Evolutionary conservation across 2,329 filamentous ascomycete species (phyloP).

Genomic region (Knufia petricola): DNA sequence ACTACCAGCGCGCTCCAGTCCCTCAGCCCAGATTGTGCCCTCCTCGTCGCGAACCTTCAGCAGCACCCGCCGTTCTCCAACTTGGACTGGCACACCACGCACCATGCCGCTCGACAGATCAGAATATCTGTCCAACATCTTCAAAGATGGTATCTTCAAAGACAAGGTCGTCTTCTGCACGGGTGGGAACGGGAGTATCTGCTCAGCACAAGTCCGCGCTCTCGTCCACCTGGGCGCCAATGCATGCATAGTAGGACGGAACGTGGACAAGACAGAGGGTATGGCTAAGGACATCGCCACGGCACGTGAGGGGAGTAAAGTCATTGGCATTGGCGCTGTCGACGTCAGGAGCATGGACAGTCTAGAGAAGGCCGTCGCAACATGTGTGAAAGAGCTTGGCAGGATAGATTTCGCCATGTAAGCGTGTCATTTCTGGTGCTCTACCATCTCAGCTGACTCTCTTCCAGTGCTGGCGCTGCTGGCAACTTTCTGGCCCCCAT

Average conservation of each 20-base stretch:
- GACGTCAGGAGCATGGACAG: slow-evolving; percentile 65
- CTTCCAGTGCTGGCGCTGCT: slow-evolving; percentile 73
- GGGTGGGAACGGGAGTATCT: slow-evolving; percentile 86
- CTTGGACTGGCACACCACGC: slow-evolving; percentile 9
- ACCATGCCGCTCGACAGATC: slow-evolving; percentile 61
- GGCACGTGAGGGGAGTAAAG: slow-evolving; percentile 66
- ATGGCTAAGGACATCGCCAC: slow-evolving; percentile 75
- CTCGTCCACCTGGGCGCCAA: slow-evolving; percentile 85
- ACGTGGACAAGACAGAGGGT: slow-evolving; percentile 72
- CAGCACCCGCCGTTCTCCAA: neutral
- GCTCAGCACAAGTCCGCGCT: slow-evolving; percentile 85
- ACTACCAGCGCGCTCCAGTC: neutral
- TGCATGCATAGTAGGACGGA: slow-evolving; percentile 88
- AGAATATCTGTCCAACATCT: slow-evolving; percentile 71
- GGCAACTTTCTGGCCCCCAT: slow-evolving; percentile 92
- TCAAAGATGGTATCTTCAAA: slow-evolving; percentile 78
- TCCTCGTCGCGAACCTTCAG: neutral
- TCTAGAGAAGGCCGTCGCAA: slow-evolving; percentile 64
- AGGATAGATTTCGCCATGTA: slow-evolving; percentile 88
- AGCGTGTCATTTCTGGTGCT: slow-evolving; percentile 21
- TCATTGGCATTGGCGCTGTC: slow-evolving; percentile 69
- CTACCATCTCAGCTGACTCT: neutral
- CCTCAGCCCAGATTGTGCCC: too few relatives aligned
- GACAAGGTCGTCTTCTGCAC: slow-evolving; percentile 91
- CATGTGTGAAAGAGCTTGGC: slow-evolving; percentile 73